Evolutionary conservation across 768 basidiomycete species (phyloP), one percentile per base, ranked within the genome.

Genomic region (Tricholoma saponaceum): DNA sequence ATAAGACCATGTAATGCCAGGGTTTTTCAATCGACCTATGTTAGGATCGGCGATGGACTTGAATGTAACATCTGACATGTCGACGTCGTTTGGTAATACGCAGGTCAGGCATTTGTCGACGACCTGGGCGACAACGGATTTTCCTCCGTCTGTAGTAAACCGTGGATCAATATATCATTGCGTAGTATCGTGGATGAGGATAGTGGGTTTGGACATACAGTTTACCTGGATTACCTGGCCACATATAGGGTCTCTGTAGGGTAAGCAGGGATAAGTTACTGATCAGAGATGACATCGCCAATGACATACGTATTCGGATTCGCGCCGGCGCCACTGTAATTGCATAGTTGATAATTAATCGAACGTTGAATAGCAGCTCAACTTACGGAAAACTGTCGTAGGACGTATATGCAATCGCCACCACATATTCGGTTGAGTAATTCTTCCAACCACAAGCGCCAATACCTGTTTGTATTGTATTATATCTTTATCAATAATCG

Each of bases 221-320:
- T 56, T 62, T 13, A 59, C 57, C 25, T 50, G 51, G 9, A 62
- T n/a, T 18, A n/a, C 55, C 41, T 58, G 60, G 8, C 52, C 55
- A 44, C 63, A 64, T 32, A 62, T 62, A 7, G 63, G 63, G 54
- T 64, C 62, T 4, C 63, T 64, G n/a, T 14, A 12, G 20, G 20
- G n/a, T 18, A 35, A 20, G 23, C 23, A 26, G 13, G 46, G 22
- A 18, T 33, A 13, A 25, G 12, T n/a, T 6, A 25, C 16, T 39
- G 12, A 47, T 16, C 16, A 16, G 8, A 7, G 18, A 28, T 26
- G 41, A 25, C 9, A n/a, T n/a, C n/a, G 26, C 4, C 6, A 16
- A 4, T 12, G 20, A 41, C 43, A 32, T 26, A 60, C 63, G 47
- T n/a, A 32, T 60, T 64, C 13, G 61, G 53, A 46, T 62, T 49